Conservation (phyloP, 148 eudicot genomes). For the Mesembryanthemum crystallinum region DNA sequence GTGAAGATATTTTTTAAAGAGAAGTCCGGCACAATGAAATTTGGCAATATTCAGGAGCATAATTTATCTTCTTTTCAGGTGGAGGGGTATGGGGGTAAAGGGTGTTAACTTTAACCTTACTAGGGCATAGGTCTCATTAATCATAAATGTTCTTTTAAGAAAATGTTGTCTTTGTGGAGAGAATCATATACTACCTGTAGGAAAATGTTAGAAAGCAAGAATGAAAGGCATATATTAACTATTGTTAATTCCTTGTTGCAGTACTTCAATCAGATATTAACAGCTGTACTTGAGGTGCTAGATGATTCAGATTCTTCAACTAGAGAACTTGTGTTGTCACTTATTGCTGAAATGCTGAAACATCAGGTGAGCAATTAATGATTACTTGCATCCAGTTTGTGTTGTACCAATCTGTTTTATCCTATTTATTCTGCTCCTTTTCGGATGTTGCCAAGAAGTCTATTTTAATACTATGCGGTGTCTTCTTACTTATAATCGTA, state of each 20-base stretch:
- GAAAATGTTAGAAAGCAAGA: no score
- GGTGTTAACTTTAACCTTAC: no score
- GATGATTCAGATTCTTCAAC: constrained; percentile 74
- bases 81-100: no score
- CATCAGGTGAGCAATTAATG: constrained; percentile 39
- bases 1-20: no score
- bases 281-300: constrained; percentile 73
- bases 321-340: constrained; percentile 60
- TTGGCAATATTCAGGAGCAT: no score
- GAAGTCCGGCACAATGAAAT: no score
- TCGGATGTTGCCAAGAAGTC: background rate
- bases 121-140: no score
- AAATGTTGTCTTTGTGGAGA: no score
- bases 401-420: background rate
- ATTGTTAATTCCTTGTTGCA: constrained; percentile 31
- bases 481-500: background rate
- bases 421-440: background rate
- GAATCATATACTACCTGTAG: no score
- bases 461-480: background rate
- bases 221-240: background rate
- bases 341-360: constrained; percentile 86
- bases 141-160: no score
- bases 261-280: constrained; percentile 92
- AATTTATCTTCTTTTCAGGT: no score
- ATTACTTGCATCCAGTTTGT: background rate